Percentiles rank a stretch among this genome's conserved stretches.
Conservation (phyloP, 2,329 filamentous ascomycete species). For the Xylariaceae sp. region DNA sequence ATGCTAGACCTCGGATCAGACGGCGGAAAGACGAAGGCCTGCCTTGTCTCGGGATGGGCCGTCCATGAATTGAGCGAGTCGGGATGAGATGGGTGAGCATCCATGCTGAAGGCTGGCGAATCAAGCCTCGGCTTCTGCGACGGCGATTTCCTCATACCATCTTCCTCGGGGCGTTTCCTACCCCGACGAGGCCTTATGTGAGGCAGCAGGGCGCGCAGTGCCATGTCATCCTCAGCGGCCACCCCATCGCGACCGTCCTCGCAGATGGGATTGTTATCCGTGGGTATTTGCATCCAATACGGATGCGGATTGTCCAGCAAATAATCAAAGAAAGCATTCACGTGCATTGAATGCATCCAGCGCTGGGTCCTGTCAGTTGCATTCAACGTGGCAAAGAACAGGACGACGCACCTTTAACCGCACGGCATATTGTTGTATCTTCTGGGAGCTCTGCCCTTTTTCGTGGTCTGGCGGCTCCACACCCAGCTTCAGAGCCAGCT, state of each 20-base stretch:
- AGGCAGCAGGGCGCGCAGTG: constrained; percentile 76
- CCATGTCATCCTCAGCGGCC: constrained; percentile 80
- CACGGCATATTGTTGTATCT: constrained; percentile 92
- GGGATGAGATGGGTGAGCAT: constrained; percentile 43
- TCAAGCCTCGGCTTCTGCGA: constrained; percentile 61
- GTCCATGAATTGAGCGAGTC: constrained; percentile 51
- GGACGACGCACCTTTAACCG: constrained; percentile 66
- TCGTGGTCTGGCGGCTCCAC: constrained; percentile 78
- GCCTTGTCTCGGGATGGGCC: constrained; percentile 42
- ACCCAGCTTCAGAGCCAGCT: constrained; percentile 79
- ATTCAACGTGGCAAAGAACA: constrained; percentile 3
- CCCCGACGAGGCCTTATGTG: constrained; percentile 64
- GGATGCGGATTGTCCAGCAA: constrained; percentile 70
- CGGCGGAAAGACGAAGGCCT: constrained; percentile 37
- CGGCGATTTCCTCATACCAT: constrained; percentile 46
- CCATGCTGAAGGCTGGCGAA: constrained; percentile 36
- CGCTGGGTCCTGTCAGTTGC: constrained; percentile 49
- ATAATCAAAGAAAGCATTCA: constrained; percentile 92
- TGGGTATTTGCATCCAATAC: constrained; percentile 76
- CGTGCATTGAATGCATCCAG: constrained; percentile 96
- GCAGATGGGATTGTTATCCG: constrained; percentile 57
- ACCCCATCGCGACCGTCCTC: constrained; percentile 74
- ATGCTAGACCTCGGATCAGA: constrained; percentile 38
- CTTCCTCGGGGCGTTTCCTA: constrained; percentile 60
- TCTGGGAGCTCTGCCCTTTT: constrained; percentile 85